Conservation (phyloP, 129 eudicot genomes). For the Rutidosis leptorrhynchoides region DNA sequence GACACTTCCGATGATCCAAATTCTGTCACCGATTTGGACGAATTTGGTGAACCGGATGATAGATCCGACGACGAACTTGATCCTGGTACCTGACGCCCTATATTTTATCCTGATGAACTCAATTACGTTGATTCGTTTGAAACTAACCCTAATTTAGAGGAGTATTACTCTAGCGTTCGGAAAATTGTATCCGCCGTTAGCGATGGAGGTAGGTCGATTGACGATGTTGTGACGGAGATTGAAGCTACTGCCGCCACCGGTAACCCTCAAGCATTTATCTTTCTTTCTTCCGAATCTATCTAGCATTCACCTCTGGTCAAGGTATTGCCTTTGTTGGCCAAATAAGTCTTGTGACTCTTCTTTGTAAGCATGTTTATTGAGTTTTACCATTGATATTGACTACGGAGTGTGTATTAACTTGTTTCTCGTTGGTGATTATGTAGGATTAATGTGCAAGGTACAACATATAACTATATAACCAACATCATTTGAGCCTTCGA, state of each 20-base stretch:
- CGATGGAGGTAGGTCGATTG: constrained; percentile 54
- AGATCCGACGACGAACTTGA: constrained; percentile 65
- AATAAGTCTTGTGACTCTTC: neutral
- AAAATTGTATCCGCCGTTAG: constrained; percentile 56
- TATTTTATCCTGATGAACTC: constrained; percentile 53
- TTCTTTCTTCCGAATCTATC: neutral
- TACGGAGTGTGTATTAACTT: constrained; percentile 7
- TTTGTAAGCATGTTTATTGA: neutral
- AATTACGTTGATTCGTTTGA: neutral
- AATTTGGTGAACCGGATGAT: constrained; percentile 58
- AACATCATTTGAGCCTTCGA: too few species aligned
- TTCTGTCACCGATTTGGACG: constrained; percentile 58
- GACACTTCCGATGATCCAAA: constrained; percentile 31
- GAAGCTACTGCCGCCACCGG: constrained; percentile 56
- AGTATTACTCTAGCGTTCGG: constrained; percentile 42
- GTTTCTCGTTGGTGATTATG: neutral
- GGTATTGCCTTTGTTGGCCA: constrained; percentile 6
- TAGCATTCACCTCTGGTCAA: neutral
- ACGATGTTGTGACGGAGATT: constrained; percentile 57
- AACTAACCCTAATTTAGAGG: constrained; percentile 14
- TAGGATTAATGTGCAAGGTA: neutral
- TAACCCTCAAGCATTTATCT: constrained; percentile 45
- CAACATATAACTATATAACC: too few species aligned
- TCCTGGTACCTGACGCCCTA: constrained; percentile 83
- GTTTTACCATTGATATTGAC: neutral